Base-by-base conservation (phyloP, 306 rosid species). In the Lathyrus aphaca region DNA sequence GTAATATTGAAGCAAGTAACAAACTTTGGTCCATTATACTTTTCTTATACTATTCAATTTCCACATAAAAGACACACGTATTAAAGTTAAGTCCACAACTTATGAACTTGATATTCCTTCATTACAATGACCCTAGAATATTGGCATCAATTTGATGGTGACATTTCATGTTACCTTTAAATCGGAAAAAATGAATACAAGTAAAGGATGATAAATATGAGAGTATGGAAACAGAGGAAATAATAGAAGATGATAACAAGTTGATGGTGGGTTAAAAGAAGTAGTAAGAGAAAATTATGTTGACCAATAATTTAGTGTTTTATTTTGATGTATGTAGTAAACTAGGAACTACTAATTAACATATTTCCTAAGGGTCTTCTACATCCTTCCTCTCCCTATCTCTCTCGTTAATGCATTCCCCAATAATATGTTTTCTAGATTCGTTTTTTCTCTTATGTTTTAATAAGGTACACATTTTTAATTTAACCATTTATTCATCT, bases 1-100 rank as follows among this genome's bases (percentile, higher is more conserved):
- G 55, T 58, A 55, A 0, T 27, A 58, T 32, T 19, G 61, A 75
- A 73, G 74, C 54, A 69, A 69, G 62, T 14, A 45, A 44, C 10
- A 58, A 68, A 44, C 12, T 51, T 70, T 16, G 63, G 63, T 8
- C 51, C 45, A 43, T 65, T 78, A 46, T 74, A 4, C 76, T 56
- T 79, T 82, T 63, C 79, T 82, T 78, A 66, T 66, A 51, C 37
- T 50, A 10, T 61, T 53, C 66, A 71, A 61, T 51, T 74, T 58
- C 74, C 50, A 14, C 35, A 4, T 30, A 49, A 42, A 76, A 32
- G 10, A 13, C 4, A 43, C 30, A 44, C 11, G 14, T 37, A n/a
- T 13, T 30, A 18, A 5, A 54, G 44, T 11, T 16, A 12, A 1
- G 15, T 29, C 1, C 27, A 17, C 3, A 6, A 6, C 64, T 16